These are phyloP conservation scores for Lactarius pseudohatsudake DNA, from an alignment of 768 basidiomycete genomes.

Conservation along the genomic window DNA sequence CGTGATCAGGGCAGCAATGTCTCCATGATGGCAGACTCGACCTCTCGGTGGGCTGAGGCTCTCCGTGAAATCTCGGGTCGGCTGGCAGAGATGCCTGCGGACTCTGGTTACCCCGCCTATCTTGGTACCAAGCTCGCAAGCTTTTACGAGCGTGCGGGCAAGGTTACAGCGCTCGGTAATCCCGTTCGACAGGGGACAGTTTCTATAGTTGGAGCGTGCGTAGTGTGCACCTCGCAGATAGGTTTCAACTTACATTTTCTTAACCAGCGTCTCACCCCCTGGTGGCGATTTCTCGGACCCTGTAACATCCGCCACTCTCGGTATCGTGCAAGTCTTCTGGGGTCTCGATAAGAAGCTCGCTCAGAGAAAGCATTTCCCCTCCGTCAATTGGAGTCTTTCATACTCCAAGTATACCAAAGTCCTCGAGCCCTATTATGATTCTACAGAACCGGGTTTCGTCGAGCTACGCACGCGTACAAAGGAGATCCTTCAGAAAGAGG, in stretches of 20 bases:
- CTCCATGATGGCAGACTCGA: conserved; percentile 99
- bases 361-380: conserved; percentile 98
- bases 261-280: conserved; percentile 86
- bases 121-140: conserved; percentile 92
- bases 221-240: conserved; percentile 30
- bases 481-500: conserved; percentile 98
- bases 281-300: conserved; percentile 99
- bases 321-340: conserved; percentile 99
- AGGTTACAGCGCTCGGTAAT: conserved; percentile 88
- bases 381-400: conserved; percentile 99
- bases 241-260: conserved; percentile 13
- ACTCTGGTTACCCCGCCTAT: conserved; percentile 99
- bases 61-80: conserved; percentile 99
- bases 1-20: conserved; percentile 98
- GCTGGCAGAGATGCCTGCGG: conserved; percentile 99
- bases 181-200: conserved; percentile 89
- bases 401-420: conserved; percentile 98
- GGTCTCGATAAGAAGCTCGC: conserved; percentile 99
- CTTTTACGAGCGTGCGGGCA: conserved; percentile 99
- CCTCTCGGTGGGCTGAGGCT: conserved; percentile 98
- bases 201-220: conserved; percentile 98
- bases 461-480: conserved; percentile 90
- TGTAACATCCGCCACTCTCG: conserved; percentile 93
- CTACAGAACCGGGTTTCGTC: conserved; percentile 90
- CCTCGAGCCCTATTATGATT: conserved; percentile 90